Percentiles rank a stretch among this genome's conserved stretches.
Conservation (phyloP, 2,329 filamentous ascomycete species). For the Stachybotrys chlorohalonatus region DNA sequence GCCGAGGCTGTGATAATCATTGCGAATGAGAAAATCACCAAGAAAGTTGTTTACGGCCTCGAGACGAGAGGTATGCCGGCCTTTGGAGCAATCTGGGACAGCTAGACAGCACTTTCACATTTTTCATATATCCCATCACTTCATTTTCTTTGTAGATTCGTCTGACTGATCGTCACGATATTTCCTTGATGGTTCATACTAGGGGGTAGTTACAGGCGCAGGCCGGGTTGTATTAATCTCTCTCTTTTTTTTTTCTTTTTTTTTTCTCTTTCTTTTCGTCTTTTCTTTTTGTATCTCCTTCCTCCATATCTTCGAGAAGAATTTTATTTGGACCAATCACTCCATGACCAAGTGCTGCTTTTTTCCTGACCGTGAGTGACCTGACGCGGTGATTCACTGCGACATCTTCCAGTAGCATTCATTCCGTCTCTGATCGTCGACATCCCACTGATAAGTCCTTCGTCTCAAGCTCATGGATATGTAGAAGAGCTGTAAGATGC, state of each 20-base stretch:
- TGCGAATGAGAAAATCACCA: conserved; percentile 59
- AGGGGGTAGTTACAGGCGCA: too few relatives aligned
- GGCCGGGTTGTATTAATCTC: too few relatives aligned
- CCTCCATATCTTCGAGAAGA: background rate
- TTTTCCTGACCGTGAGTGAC: too few relatives aligned
- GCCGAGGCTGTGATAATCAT: conserved; percentile 67
- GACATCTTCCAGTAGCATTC: too few relatives aligned
- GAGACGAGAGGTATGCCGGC: conserved; percentile 57
- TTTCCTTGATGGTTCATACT: background rate
- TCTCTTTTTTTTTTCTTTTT: background rate
- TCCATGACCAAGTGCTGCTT: too few relatives aligned
- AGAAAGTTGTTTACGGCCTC: conserved; percentile 59
- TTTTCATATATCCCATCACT: background rate
- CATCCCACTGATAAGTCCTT: too few relatives aligned
- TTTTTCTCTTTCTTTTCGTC: background rate
- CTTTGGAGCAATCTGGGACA: conserved; percentile 68
- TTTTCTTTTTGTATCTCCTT: background rate
- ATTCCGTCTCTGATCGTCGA: too few relatives aligned
- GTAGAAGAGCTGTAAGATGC: too few relatives aligned
- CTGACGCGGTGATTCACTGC: too few relatives aligned
- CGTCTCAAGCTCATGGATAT: too few relatives aligned
- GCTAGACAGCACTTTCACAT: conserved; percentile 4
- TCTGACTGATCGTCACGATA: background rate
- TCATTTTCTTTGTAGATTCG: background rate
- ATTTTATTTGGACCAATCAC: background rate